Conservation (phyloP, 1,284 basidiomycete genomes). For the Volvariella volvacea region DNA sequence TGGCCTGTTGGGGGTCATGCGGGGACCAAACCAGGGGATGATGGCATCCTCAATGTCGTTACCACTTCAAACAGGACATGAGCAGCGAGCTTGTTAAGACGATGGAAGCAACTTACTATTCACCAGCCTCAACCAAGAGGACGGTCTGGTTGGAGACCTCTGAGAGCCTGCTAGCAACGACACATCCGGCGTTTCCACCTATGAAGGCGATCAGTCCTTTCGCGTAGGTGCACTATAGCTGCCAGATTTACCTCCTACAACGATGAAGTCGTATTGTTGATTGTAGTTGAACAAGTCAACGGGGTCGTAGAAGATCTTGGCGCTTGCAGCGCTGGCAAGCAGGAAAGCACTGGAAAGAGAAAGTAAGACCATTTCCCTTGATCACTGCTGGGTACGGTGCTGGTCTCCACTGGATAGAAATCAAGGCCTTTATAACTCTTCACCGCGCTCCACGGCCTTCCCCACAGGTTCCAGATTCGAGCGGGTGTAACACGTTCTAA, state of each 20-base stretch:
- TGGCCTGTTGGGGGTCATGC: not conserved
- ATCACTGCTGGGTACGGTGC: no score
- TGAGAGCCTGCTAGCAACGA: conserved; percentile 21
- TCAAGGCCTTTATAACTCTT: no score
- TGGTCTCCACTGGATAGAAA: no score
- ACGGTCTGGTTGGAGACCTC: conserved; percentile 18
- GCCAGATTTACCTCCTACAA: conserved; percentile 20
- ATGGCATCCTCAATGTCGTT: not conserved
- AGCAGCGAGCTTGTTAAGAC: conserved; percentile 10
- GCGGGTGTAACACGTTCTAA: no score
- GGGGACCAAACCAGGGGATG: conserved; percentile 2
- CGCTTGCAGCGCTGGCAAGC: no score
- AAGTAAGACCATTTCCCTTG: no score
- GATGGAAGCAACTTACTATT: conserved; percentile 17
- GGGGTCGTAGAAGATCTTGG: no score
- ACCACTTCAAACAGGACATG: conserved; percentile 7
- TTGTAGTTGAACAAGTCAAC: no score
- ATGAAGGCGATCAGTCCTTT: not conserved
- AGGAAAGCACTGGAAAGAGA: no score
- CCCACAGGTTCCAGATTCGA: no score
- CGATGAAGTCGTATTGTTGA: conserved; percentile 22
- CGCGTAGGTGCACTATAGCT: no score
- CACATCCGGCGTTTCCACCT: conserved; percentile 12
- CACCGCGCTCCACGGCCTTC: no score
- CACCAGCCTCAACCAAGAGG: conserved; percentile 23